A percentile compares a stretch with the other conserved stretches of the same genome.
Conservation (phyloP, 1,139 yeast genomes). For the Pichia inconspicua region DNA sequence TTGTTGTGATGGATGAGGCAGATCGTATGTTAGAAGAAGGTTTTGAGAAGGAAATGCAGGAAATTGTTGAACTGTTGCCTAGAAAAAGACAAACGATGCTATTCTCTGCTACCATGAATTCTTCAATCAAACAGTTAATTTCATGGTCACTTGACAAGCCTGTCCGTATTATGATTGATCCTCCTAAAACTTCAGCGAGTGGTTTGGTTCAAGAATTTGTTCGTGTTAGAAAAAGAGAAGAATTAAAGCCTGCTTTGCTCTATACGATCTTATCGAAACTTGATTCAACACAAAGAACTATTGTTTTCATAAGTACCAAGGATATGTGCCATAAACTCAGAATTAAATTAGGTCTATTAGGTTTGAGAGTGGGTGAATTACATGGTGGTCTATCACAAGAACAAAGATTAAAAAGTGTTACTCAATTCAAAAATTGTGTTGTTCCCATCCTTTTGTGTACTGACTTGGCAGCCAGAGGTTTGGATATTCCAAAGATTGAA, state of each 20-base stretch:
- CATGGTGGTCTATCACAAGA: conserved; percentile 95
- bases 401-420: conserved; percentile 81
- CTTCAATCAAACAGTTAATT: conserved; percentile 78
- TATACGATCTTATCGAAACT: conserved; percentile 61
- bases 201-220: conserved; percentile 89
- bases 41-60: conserved; percentile 89
- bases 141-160: conserved; percentile 85
- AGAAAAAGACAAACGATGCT: conserved; percentile 85
- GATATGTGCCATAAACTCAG: conserved; percentile 84
- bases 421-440: conserved; percentile 68
- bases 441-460: conserved; percentile 92
- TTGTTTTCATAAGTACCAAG: conserved; percentile 86
- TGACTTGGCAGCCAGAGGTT: conserved; percentile 97
- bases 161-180: conserved; percentile 90
- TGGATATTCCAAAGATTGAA: conserved; percentile 96
- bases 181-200: conserved; percentile 87
- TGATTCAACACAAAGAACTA: conserved; percentile 58
- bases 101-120: conserved; percentile 97
- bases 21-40: conserved; percentile 99
- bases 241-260: conserved; percentile 72
- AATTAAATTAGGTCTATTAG: conserved; percentile 76
- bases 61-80: conserved; percentile 80
- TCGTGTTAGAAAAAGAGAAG: conserved; percentile 85
- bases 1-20: conserved; percentile 92
- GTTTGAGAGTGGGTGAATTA: conserved; percentile 81